Percentiles rank a stretch among this genome's conserved stretches.
Conservation (phyloP, 495 filamentous ascomycete genomes). For the Viridothelium virens region DNA sequence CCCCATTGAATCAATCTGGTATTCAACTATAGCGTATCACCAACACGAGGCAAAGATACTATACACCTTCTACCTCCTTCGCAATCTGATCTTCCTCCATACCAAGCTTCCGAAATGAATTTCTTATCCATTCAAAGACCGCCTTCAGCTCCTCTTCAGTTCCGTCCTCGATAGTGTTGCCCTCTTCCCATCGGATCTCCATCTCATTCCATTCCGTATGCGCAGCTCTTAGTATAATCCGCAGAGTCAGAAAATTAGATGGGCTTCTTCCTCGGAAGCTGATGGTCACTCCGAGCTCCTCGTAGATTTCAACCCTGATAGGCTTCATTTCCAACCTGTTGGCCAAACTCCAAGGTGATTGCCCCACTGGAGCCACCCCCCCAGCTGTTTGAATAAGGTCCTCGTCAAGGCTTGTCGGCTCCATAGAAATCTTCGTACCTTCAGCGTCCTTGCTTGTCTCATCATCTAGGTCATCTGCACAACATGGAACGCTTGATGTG, state of each 20-base stretch:
- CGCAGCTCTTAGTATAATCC: background rate
- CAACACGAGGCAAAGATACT: background rate
- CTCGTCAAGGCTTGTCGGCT: background rate
- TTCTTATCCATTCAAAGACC: background rate
- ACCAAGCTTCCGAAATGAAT: background rate
- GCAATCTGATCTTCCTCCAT: background rate
- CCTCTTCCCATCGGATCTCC: background rate
- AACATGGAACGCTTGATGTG: background rate
- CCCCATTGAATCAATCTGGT: background rate
- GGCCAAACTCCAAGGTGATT: background rate
- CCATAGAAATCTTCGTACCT: background rate
- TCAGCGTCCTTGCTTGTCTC: background rate
- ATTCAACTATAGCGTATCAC: background rate
- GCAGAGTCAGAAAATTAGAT: background rate
- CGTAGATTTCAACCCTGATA: background rate
- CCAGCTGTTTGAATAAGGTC: background rate
- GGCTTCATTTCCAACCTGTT: background rate
- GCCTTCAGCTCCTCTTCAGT: background rate
- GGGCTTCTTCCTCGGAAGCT: background rate
- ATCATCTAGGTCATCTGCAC: background rate
- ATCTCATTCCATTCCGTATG: background rate
- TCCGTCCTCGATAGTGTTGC: background rate
- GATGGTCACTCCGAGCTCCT: background rate
- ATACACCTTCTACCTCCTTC: background rate
- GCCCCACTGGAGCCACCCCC: background rate